Base-by-base conservation (phyloP, 176 grass and related monocot genomes). In the Oryza rufipogon region DNA sequence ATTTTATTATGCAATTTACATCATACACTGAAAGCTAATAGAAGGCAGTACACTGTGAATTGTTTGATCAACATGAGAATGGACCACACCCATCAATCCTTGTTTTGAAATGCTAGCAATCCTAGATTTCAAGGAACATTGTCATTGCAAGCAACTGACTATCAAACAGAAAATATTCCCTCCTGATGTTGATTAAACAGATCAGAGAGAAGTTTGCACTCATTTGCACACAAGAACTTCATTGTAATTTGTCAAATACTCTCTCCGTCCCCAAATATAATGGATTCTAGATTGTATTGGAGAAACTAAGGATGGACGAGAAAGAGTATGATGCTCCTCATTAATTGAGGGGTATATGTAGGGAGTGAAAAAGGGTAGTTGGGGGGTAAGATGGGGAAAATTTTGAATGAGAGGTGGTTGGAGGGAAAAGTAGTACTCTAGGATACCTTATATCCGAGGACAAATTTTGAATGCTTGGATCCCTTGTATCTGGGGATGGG, bases 81-180 rank as follows among this genome's bases (percentile, higher is more conserved):
- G 13, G 36, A 76, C 72, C 45, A 26, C 4, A 16, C 12, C 1
- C 4, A 67, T 66, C 22, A 39, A 52, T 10, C 16, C 23, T 76
- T 15, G 25, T 69, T 66, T 3, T 41, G 42, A 48, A 47, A 66
- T 66, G 63, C 28, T 73, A 73, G 14, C 44, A 49, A 51, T 73
- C 39, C 20, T 71, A 61, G 41, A 44, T 86, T 86, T 46, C 20
- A 65, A 51, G n/a, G 12, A 51, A 80, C 20, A 75, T 75, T 45
- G 58, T 56, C 8, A 0, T 12, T 73, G 41, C 56, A 39, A 79
- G 44, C 41, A 65, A 72, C 32, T 10, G 12, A 79, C 20, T 61
- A 85, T 73, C 44, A 80, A 86, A 65, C 44, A 64, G 38, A 46
- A 30, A 12, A 63, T 10, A 76, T 60, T 36, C 71, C 70, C 11